A percentile compares a stretch with the other conserved stretches of the same genome.
These are phyloP conservation scores for Chrysanthemum seticuspe DNA, from an alignment of 129 eudicot genomes.

Conservation along the genomic window DNA sequence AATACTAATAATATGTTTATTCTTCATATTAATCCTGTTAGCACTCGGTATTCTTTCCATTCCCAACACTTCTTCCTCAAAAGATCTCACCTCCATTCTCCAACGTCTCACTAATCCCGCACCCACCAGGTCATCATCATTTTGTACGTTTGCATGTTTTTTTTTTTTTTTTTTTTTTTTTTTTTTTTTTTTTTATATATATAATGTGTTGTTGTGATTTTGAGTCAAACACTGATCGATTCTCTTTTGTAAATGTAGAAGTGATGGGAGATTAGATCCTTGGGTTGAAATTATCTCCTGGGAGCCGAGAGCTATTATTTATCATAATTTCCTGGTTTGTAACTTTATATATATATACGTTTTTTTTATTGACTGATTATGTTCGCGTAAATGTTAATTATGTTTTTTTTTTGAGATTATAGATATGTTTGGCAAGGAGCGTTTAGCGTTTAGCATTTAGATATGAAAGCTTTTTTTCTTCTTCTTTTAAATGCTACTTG, in stretches of 20 bases:
- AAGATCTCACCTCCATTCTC: constrained; percentile 8
- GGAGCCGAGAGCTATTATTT: constrained; percentile 92
- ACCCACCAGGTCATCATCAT: neutral
- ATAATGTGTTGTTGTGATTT: neutral
- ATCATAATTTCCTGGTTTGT: constrained; percentile 67
- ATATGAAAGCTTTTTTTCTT: too few species aligned
- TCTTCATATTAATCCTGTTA: constrained; percentile 7
- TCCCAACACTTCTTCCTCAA: constrained; percentile 7
- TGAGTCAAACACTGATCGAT: neutral
- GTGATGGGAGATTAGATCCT: constrained; percentile 36
- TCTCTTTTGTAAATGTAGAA: neutral
- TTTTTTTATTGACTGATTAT: too few species aligned
- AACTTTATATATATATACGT: too few species aligned
- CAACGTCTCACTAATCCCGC: neutral
- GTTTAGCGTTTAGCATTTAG: too few species aligned
- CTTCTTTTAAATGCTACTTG: too few species aligned
- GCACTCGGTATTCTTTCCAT: constrained; percentile 11
- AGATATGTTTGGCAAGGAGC: too few species aligned
- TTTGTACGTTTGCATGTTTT: too few species aligned
- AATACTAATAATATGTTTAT: constrained; percentile 9
- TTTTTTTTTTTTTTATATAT: too few species aligned
- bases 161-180: too few species aligned
- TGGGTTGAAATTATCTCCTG: constrained; percentile 92
- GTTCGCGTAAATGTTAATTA: neutral
- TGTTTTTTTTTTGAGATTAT: neutral